Conservation (phyloP, 257 asterid species). For the Capsicum pubescens region DNA sequence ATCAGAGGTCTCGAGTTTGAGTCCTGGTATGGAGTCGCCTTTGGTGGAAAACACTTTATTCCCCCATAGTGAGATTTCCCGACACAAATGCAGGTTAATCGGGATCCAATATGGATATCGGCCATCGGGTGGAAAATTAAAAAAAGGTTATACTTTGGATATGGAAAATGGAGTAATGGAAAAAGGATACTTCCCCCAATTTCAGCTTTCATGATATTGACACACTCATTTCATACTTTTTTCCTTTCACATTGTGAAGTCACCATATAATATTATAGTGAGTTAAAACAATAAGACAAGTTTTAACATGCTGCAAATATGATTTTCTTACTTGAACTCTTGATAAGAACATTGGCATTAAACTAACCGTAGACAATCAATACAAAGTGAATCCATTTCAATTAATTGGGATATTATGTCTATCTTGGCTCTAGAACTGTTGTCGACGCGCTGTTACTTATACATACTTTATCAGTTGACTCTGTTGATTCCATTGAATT, state of each 20-base stretch:
- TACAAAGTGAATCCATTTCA: background rate
- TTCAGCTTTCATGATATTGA: background rate
- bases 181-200: no score
- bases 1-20: no score
- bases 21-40: no score
- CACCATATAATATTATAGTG: background rate
- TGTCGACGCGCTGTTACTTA: background rate
- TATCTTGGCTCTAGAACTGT: constrained; percentile 26
- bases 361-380: background rate
- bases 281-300: background rate
- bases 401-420: background rate
- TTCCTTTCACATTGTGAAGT: background rate
- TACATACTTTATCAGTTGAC: no score
- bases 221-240: background rate
- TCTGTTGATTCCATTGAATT: background rate
- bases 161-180: no score
- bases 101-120: no score
- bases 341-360: background rate
- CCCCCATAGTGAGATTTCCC: no score
- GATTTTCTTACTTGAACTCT: background rate
- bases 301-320: background rate
- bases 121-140: no score
- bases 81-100: no score
- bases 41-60: no score
- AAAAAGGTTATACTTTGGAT: no score